A percentile compares a stretch with the other conserved stretches of the same genome.
phyloP scores from a whole-genome alignment of 108 stramenopile genomes.

The Nitzschia putrida region DNA sequence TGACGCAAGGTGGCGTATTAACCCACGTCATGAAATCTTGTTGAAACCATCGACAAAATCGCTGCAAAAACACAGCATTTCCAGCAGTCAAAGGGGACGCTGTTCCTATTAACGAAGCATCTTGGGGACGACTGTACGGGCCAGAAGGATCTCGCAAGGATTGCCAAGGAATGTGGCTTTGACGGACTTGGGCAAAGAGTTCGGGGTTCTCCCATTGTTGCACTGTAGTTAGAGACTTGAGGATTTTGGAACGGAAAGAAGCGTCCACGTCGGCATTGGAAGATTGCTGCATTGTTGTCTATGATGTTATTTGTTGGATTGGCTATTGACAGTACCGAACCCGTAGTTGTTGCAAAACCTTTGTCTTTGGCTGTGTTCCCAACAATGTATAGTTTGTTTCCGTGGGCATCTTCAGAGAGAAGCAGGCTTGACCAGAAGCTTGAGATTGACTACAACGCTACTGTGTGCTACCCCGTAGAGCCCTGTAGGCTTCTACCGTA shows the following conservation, averaged over 20 bases:
- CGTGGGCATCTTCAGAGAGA: too few species aligned
- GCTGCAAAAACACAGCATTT: slow-evolving; percentile 70
- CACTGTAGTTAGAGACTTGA: slow-evolving; percentile 47
- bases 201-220: slow-evolving; percentile 60
- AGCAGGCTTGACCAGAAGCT: too few species aligned
- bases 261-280: slow-evolving; percentile 17
- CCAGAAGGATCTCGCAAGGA: slow-evolving; percentile 41
- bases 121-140: slow-evolving; percentile 20
- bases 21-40: slow-evolving; percentile 79
- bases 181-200: slow-evolving; percentile 57
- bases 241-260: slow-evolving; percentile 27
- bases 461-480: too few species aligned
- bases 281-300: neutral
- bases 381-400: neutral
- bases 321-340: too few species aligned
- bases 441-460: too few species aligned
- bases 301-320: neutral
- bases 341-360: neutral
- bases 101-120: neutral
- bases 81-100: slow-evolving; percentile 25
- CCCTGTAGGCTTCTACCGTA: too few species aligned
- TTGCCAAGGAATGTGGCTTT: slow-evolving; percentile 50
- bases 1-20: slow-evolving; percentile 68
- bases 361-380: too few species aligned
- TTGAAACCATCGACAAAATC: slow-evolving; percentile 68